Base-by-base conservation (phyloP, 2,329 filamentous ascomycete genomes). In the Fusarium aywerte region DNA sequence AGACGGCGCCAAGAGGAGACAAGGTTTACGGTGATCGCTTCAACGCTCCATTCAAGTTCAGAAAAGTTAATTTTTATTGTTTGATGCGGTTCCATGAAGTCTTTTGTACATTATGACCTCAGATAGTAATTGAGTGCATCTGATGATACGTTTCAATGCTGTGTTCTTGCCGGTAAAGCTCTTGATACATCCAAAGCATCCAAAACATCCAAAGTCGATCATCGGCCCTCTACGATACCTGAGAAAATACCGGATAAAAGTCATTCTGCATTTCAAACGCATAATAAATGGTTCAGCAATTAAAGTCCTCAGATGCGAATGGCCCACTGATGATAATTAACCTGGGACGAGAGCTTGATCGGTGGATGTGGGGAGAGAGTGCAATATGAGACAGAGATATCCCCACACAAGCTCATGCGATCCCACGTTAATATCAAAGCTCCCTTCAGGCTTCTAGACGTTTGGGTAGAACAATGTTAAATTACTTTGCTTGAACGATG, bases 361-460 rank as follows among this genome's bases (percentile, higher is more conserved):
- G 38, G 50, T 53, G 27, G 57, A 39, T 67, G 61, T 68, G 65
- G 65, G 55, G 60, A 47, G 51, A 50, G 58, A 58, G 44, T n/a
- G n/a, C 21, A 40, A 62, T 50, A 66, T 62, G 42, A 62, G 61
- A 62, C 44, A 49, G 16, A 66, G 51, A 39, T 29, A 61, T 56
- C 60, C 55, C 65, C 65, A 68, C 60, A 68, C 53, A 60, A 66
- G 65, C 65, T 65, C 59, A 65, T 61, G 55, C 50, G 31, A 65
- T 62, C 33, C 23, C 44, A 50, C 25, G 36, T 55, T 39, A 47
- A 49, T 21, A 48, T 51, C 31, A 42, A 58, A 68, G 52, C 48
- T 44, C 25, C 18, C n/a, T 27, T 35, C 13, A 55, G 58, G 55
- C 62, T 58, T 68, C 54, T 64, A 44, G 52, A 64, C 59, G 42